These are phyloP conservation scores for Iberis pinnata DNA, from an alignment of 345 rosid species.

Conservation along the genomic window DNA sequence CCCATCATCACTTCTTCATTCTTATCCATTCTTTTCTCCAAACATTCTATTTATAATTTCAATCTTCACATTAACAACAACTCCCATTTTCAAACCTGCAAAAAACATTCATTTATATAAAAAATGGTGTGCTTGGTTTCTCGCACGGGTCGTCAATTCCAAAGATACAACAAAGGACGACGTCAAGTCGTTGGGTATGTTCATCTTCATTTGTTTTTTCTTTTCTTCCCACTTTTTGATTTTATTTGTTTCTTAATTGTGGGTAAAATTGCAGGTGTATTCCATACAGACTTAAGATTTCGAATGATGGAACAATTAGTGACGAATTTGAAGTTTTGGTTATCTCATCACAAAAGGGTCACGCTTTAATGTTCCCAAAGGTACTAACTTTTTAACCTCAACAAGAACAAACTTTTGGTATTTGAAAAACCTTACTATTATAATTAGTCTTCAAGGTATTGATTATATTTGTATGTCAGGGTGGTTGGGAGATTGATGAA, in stretches of 20 bases:
- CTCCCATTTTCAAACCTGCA: too few species aligned
- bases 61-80: too few species aligned
- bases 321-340: slow-evolving; percentile 63
- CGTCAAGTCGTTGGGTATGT: slow-evolving; percentile 86
- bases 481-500: slow-evolving; percentile 97
- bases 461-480: slow-evolving; percentile 34
- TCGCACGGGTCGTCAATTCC: slow-evolving; percentile 65
- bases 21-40: too few species aligned
- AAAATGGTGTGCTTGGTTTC: slow-evolving; percentile 58
- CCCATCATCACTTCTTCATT: too few species aligned
- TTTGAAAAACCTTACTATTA: too few species aligned
- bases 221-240: too few species aligned
- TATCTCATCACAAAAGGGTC: slow-evolving; percentile 74
- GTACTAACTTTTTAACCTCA: slow-evolving; percentile 24
- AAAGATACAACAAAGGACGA: slow-evolving; percentile 65
- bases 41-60: too few species aligned
- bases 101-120: too few species aligned
- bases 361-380: slow-evolving; percentile 86
- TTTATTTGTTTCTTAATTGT: not conserved
- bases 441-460: too few species aligned
- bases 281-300: slow-evolving; percentile 56
- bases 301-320: slow-evolving; percentile 26
- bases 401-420: not conserved
- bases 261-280: slow-evolving; percentile 47
- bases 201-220: not conserved